Percentiles rank a stretch among this genome's conserved stretches.
Evolutionary conservation across 768 basidiomycete genomes (phyloP).

Genomic region (Boletus subcaerulescens): DNA sequence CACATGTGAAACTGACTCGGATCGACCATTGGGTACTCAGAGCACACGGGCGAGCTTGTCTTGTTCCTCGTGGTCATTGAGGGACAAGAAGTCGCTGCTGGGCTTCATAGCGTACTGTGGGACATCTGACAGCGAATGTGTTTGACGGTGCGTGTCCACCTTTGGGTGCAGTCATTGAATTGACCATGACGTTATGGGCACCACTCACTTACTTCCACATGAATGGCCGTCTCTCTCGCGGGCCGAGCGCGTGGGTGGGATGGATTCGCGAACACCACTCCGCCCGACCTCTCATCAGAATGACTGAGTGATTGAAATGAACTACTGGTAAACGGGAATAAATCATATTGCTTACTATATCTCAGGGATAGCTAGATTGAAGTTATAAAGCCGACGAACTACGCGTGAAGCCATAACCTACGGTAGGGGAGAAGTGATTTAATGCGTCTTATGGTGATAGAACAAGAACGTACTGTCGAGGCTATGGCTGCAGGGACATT

Average conservation of each 20-base stretch:
- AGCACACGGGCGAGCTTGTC: slow-evolving; percentile 12
- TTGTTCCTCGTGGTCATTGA: slow-evolving; percentile 21
- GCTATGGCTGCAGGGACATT: slow-evolving; percentile 61
- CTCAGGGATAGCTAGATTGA: slow-evolving; percentile 28
- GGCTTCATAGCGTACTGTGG: slow-evolving; percentile 24
- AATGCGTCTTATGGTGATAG: background rate
- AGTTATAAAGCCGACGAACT: slow-evolving; percentile 58
- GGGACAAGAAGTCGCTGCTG: slow-evolving; percentile 21
- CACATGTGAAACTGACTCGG: background rate
- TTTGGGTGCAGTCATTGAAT: slow-evolving; percentile 7
- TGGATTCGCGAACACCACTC: slow-evolving; percentile 14
- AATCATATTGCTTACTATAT: slow-evolving; percentile 26
- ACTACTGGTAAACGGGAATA: background rate
- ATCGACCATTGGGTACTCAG: background rate
- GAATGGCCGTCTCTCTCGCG: slow-evolving; percentile 24
- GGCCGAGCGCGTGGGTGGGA: slow-evolving; percentile 15
- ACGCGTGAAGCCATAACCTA: slow-evolving; percentile 60
- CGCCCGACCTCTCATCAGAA: slow-evolving; percentile 20
- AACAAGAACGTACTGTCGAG: slow-evolving; percentile 40
- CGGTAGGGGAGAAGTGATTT: background rate
- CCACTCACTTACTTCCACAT: slow-evolving; percentile 32
- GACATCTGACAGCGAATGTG: slow-evolving; percentile 23
- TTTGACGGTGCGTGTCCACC: slow-evolving; percentile 31
- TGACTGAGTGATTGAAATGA: slow-evolving; percentile 11
- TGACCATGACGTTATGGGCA: background rate